Evolutionary conservation across 129 eudicot species (phyloP), one percentile per base, ranked within the genome.

Genomic region (Saposhnikovia divaricata): DNA sequence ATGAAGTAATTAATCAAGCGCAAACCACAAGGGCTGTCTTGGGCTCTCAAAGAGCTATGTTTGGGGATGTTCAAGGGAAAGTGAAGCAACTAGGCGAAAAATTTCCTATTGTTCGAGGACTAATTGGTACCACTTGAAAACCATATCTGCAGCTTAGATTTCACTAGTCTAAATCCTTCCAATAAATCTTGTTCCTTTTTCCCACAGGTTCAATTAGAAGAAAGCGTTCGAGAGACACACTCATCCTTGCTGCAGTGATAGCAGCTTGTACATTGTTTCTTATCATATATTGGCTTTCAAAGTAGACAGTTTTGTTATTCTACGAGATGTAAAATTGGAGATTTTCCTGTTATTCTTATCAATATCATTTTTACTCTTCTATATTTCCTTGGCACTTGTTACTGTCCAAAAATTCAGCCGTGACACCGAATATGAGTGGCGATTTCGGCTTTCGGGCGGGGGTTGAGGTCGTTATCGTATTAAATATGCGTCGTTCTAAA

Each of bases 1-100:
- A 95, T 85, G 97, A 95, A 75, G 99, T 92, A 27, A 95, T 95
- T 76, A 90, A 80, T 83, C 99, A 95, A 81, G 99, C 96, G 77
- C 97, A 92, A 84, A 83, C 96, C 46, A 92, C 97, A 59, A 84
- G 96, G 84, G 84, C 92, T 27, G 92, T 86, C 38, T 85, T 94
- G 81, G 91, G 97, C 25, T 87, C 97, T 74, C 97, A 91, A 73
- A 86, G 96, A 82, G 89, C 90, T 78, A 82, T 92, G 86, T 95
- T 95, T 83, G 93, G 99, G n/a, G 96, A 90, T 82, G 97, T 92
- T 83, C 94, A 89, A 81, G 97, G 99, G 77, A 95, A 92, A 87
- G 96, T 92, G 83, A 95, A 95, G 86, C 89, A 79, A 78, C 90
- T 95, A 57, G 83, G 96, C 48, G 99, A 95, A 87, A 95, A 92